These are phyloP conservation scores for Choanephora cucurbitarum DNA, from an alignment of 371 early-diverging fungal species.

Conservation along the genomic window DNA sequence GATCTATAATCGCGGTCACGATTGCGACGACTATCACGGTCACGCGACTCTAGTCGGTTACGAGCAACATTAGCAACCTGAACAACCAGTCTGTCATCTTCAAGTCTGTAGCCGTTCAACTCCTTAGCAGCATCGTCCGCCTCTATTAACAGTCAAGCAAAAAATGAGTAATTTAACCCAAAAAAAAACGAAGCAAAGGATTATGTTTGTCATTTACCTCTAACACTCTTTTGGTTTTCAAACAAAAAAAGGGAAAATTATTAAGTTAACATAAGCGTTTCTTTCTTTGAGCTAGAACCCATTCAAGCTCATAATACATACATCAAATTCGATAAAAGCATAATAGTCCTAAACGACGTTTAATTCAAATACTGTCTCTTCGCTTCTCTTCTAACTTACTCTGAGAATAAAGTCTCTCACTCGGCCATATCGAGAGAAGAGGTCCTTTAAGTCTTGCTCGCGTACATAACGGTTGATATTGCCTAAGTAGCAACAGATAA, in stretches of 20 bases:
- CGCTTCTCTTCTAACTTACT: conserved; percentile 15
- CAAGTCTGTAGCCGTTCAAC: conserved; percentile 61
- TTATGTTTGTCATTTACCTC: neutral
- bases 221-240: neutral
- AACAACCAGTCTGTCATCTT: conserved; percentile 39
- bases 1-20: conserved; percentile 15
- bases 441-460: conserved; percentile 39
- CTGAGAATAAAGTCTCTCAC: conserved; percentile 31
- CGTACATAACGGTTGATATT: conserved; percentile 41
- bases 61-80: conserved; percentile 29
- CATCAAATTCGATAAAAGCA: conserved; percentile 63
- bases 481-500: conserved; percentile 17
- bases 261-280: conserved; percentile 8
- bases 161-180: neutral
- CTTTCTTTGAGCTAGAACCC: neutral
- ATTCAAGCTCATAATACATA: conserved; percentile 18
- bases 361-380: conserved; percentile 2
- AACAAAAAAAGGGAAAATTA: neutral
- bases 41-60: conserved; percentile 12
- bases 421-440: conserved; percentile 37
- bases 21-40: conserved; percentile 19
- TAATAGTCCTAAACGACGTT: conserved; percentile 38
- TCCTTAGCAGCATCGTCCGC: conserved; percentile 78
- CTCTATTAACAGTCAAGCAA: conserved; percentile 40
- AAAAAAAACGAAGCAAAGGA: neutral